Percentiles rank a stretch among this genome's conserved stretches.
Evolutionary conservation across 805 yeast genomes (phyloP).

Genomic region (Dipodascus geniculatus): DNA sequence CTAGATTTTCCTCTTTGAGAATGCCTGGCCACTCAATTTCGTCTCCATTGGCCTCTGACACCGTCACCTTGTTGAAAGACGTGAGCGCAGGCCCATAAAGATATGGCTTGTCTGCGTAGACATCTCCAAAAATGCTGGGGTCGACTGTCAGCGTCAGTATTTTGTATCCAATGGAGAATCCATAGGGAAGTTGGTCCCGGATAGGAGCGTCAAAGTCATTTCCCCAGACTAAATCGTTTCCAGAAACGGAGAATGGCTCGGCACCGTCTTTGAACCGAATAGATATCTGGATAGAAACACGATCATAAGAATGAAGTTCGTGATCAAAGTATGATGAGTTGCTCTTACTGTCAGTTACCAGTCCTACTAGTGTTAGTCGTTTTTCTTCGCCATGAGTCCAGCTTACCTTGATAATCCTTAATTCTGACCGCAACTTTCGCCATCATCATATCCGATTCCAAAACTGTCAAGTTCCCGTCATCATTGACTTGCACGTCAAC

Average conservation of each 20-base stretch:
- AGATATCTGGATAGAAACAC: constrained; percentile 28
- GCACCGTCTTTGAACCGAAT: constrained; percentile 30
- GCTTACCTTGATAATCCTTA: constrained; percentile 35
- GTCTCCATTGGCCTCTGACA: constrained; percentile 9
- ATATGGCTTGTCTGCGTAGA: constrained; percentile 48
- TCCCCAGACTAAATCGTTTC: constrained; percentile 50
- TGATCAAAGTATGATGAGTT: constrained; percentile 19
- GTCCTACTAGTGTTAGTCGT: not conserved
- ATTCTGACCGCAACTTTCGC: constrained; percentile 30
- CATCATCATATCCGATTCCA: not conserved
- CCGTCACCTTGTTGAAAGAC: constrained; percentile 39
- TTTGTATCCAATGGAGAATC: constrained; percentile 41
- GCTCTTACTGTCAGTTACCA: constrained; percentile 8
- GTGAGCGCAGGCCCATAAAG: constrained; percentile 51
- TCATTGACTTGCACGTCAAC: not conserved
- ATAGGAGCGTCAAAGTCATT: constrained; percentile 56
- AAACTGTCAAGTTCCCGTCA: not conserved
- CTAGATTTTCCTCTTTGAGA: constrained; percentile 2
- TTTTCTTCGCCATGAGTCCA: constrained; percentile 16
- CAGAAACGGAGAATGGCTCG: constrained; percentile 26
- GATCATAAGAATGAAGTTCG: constrained; percentile 18
- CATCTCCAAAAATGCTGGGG: constrained; percentile 54
- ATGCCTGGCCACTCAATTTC: not conserved
- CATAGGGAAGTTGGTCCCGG: constrained; percentile 44
- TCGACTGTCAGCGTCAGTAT: constrained; percentile 48